phyloP scores from a whole-genome alignment of 129 eudicot genomes.

The Flaveria sonorensis region DNA sequence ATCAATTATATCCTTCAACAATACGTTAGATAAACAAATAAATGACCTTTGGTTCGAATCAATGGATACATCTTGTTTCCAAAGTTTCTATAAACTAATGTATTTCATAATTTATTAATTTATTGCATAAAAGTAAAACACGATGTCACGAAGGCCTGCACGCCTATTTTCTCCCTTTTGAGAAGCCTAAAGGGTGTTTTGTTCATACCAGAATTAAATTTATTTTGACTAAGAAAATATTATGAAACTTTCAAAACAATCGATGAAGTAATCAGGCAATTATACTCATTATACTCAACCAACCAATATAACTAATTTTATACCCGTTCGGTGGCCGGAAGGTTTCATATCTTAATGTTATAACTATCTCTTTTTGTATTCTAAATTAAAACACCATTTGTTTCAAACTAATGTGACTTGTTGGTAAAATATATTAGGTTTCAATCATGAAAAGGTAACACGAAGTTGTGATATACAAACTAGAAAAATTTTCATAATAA shows the following conservation, averaged over 20 bases:
- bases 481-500: too few species aligned
- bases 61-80: conserved; percentile 7
- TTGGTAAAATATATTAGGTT: too few species aligned
- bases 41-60: conserved; percentile 22
- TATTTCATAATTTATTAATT: background rate
- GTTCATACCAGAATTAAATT: background rate
- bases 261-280: too few species aligned
- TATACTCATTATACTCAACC: background rate
- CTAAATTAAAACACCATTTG: too few species aligned
- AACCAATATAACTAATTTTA: background rate
- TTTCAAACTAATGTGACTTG: too few species aligned
- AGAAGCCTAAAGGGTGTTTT: background rate
- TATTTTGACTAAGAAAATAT: background rate
- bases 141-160: background rate
- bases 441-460: too few species aligned
- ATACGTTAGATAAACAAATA: background rate
- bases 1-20: background rate
- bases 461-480: too few species aligned
- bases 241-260: background rate
- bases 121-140: conserved; percentile 11
- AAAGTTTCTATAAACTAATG: background rate
- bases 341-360: too few species aligned
- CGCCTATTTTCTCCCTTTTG: background rate
- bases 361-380: too few species aligned
- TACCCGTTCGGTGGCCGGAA: too few species aligned